Conservation (phyloP, 2,329 filamentous ascomycete species). For the Fusarium foetens region DNA sequence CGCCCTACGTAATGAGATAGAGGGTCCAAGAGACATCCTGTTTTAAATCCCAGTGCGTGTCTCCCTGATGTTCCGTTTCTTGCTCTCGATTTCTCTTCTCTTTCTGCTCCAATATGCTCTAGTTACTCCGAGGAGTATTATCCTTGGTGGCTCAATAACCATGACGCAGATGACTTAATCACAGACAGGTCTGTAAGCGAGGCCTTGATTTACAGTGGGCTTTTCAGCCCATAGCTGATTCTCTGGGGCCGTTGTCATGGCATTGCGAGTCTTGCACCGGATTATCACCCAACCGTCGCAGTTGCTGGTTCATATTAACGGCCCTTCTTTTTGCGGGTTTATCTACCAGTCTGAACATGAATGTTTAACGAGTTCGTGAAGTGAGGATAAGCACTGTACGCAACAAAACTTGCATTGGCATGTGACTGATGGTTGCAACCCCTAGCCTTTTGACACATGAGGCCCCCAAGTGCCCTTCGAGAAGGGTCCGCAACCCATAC, state of each 20-base stretch:
- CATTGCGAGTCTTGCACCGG: too few species aligned
- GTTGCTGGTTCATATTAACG: too few species aligned
- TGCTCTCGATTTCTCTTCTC: not conserved
- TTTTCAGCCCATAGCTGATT: not conserved
- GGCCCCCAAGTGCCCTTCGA: not conserved
- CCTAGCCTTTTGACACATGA: not conserved
- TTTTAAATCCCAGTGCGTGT: not conserved
- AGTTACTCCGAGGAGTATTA: not conserved
- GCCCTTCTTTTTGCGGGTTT: not conserved
- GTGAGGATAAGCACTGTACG: not conserved
- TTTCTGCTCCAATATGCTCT: not conserved
- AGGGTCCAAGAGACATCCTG: not conserved
- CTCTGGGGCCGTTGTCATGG: not conserved
- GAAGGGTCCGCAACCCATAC: not conserved
- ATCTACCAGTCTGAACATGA: too few species aligned
- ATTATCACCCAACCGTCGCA: not conserved
- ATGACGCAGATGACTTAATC: not conserved
- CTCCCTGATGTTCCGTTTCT: not conserved
- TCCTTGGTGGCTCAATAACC: too few species aligned
- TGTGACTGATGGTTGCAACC: slow-evolving; percentile 1
- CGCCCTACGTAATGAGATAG: not conserved
- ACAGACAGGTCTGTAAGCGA: not conserved
- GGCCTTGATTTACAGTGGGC: not conserved
- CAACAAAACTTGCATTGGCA: not conserved
- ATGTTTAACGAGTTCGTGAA: fast-evolving